Evolutionary conservation across 1,284 basidiomycete genomes (phyloP), one percentile per base, ranked within the genome.

Genomic region (Trametes hirsuta): DNA sequence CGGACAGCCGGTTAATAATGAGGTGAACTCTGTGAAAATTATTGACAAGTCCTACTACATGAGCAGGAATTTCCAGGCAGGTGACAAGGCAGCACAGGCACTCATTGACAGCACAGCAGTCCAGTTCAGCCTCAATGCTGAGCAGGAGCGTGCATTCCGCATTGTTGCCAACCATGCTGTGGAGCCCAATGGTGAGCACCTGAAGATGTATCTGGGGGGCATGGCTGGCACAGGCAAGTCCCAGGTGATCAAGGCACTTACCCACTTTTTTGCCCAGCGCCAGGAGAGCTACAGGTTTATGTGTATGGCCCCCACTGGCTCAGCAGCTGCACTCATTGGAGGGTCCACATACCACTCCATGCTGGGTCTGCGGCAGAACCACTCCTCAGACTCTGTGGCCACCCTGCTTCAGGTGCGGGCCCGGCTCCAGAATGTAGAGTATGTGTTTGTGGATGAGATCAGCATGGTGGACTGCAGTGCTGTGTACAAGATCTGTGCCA

Each of bases 281-380:
- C 62, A 68, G 0, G 69, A 76, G 21, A 36, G 41, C 25, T 46
- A 74, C 53, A 30, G 69, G 24, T 73, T 77, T 42, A 36, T 71
- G 0, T 47, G 72, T 9, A 55, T 77, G 1, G 77, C 76, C 8
- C 77, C 76, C 0, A 80, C 77, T 1, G 76, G 78, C 1, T 65
- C 68, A 48, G 74, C 75, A 9, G 77, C 78, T 12, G 68, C 74
- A 0, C 45, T 77, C 0, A 59, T 80, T 4, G 68, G 65, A 18
- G 77, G 77, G 0, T 73, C 71, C 0, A 80, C 77, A 0, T 78
- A 79, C 53, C 77, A 80, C 62, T 75, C 0, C 75, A 76, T 72
- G 75, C 63, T 6, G 74, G 78, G 3, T 78, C 77, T 14, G 76
- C 77, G 30, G 18, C 30, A 47, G n/a, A 48, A 50, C 14, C 25